A percentile compares a stretch with the other conserved stretches of the same genome.
phyloP scores from a whole-genome alignment of 495 filamentous ascomycete genomes.

The Rusavskia elegans region DNA sequence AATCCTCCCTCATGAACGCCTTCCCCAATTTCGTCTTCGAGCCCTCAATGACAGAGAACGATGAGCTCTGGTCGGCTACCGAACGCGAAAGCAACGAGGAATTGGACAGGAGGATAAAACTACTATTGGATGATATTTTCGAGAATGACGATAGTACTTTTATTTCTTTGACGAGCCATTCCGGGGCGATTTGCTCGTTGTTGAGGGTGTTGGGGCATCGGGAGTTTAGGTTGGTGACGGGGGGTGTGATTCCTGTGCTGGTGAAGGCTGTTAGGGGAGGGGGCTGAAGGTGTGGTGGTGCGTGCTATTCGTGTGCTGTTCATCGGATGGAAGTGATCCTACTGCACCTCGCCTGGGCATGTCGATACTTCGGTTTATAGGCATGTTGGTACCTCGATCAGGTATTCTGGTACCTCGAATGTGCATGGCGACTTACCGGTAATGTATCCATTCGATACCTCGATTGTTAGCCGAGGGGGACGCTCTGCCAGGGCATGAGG shows the following conservation, averaged over 20 bases:
- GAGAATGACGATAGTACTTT: slow-evolving; percentile 36
- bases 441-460: no score
- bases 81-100: slow-evolving; percentile 35
- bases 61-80: slow-evolving; percentile 42
- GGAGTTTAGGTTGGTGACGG: slow-evolving; percentile 43
- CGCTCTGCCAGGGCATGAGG: background rate
- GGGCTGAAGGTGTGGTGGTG: no score
- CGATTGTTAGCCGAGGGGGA: background rate
- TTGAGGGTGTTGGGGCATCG: slow-evolving; percentile 46
- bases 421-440: background rate
- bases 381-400: background rate
- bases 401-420: background rate
- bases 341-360: no score
- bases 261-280: slow-evolving; percentile 33
- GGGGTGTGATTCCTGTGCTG: slow-evolving; percentile 53
- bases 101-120: slow-evolving; percentile 35
- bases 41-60: slow-evolving; percentile 41
- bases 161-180: slow-evolving; percentile 54
- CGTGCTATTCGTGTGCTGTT: no score
- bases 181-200: slow-evolving; percentile 43
- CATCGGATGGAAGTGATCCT: no score
- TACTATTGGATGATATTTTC: slow-evolving; percentile 51
- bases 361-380: no score
- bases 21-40: slow-evolving; percentile 51
- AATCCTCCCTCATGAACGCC: slow-evolving; percentile 33